Evolutionary conservation across 768 basidiomycete genomes (phyloP).

Genomic region (Strobilomyces echinocephalus): DNA sequence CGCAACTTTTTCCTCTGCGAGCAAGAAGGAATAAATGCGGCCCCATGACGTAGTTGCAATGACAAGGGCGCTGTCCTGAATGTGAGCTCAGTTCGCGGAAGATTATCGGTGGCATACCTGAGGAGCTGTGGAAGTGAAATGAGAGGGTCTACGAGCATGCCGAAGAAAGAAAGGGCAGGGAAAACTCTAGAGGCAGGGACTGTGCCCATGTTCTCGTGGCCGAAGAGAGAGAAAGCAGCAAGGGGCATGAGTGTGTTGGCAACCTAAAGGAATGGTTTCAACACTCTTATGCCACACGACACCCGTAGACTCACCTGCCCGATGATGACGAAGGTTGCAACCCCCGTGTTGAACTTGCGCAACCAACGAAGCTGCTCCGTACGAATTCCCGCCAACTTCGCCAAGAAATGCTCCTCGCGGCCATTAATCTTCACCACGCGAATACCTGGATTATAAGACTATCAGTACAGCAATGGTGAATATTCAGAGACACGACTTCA

Average conservation of each 20-base stretch:
- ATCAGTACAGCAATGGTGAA: background rate
- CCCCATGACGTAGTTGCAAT: constrained; percentile 26
- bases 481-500: background rate
- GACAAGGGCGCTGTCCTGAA: constrained; percentile 18
- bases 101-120: constrained; percentile 12
- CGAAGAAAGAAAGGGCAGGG: constrained; percentile 30
- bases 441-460: constrained; percentile 11
- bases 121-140: constrained; percentile 28
- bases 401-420: constrained; percentile 22
- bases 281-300: background rate
- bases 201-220: constrained; percentile 23
- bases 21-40: constrained; percentile 26
- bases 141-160: constrained; percentile 29
- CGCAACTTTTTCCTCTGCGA: constrained; percentile 23
- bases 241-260: constrained; percentile 30
- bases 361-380: constrained; percentile 23
- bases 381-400: constrained; percentile 21
- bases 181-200: constrained; percentile 21
- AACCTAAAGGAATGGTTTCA: constrained; percentile 12
- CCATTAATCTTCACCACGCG: constrained; percentile 28
- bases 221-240: constrained; percentile 30
- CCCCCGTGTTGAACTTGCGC: constrained; percentile 22
- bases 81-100: background rate
- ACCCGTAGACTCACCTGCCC: constrained; percentile 15
- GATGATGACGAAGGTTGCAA: constrained; percentile 24